These are phyloP conservation scores for Dittrichia graveolens DNA, from an alignment of 129 eudicot genomes.

Conservation along the genomic window DNA sequence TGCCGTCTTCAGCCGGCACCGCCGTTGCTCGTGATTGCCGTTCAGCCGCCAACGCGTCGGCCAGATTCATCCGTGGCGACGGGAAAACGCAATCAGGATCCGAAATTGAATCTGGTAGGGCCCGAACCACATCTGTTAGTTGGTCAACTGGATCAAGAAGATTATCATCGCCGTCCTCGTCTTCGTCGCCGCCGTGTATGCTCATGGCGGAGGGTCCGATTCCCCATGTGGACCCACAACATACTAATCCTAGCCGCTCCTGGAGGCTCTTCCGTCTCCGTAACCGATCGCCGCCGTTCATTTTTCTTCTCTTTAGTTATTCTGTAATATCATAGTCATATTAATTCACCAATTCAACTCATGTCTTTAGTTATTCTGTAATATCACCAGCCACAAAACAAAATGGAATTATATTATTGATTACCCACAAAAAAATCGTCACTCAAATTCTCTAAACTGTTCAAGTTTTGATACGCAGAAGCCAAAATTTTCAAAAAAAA, in stretches of 20 bases:
- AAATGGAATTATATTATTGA: neutral
- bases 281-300: conserved; percentile 56
- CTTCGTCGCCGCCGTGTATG: conserved; percentile 38
- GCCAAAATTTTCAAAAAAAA: too few relatives aligned
- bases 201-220: conserved; percentile 42
- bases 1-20: neutral
- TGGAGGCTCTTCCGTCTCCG: conserved; percentile 49
- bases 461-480: too few relatives aligned
- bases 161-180: conserved; percentile 19
- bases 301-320: conserved; percentile 28
- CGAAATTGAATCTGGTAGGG: conserved; percentile 27
- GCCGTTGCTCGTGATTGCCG: conserved; percentile 48
- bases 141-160: conserved; percentile 10
- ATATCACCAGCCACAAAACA: too few relatives aligned
- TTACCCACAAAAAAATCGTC: neutral
- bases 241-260: conserved; percentile 68
- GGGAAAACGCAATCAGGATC: conserved; percentile 40
- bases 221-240: conserved; percentile 81
- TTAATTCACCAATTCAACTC: conserved; percentile 39
- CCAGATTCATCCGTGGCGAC: conserved; percentile 68
- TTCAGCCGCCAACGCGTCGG: conserved; percentile 84
- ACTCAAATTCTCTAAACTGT: neutral
- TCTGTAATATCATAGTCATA: conserved; percentile 39
- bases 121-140: conserved; percentile 16
- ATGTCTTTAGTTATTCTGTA: too few relatives aligned